Conservation (phyloP, 2,329 filamentous ascomycete genomes). For the Alternaria consortialis region DNA sequence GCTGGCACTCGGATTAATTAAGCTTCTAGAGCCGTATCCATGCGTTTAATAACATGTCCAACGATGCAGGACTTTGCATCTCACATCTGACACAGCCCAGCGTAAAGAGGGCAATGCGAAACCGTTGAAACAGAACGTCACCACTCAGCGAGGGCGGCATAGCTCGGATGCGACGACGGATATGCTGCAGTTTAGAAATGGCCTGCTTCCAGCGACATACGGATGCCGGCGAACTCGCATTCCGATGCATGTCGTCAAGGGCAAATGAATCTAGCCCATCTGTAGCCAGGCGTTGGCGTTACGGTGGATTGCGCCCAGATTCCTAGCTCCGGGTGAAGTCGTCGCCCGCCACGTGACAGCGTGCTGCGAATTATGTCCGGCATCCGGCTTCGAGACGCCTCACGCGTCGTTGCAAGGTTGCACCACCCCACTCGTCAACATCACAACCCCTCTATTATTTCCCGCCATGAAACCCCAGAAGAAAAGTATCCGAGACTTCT, state of each 20-base stretch:
- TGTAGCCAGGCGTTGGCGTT: background rate
- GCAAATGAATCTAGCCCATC: conserved; percentile 7
- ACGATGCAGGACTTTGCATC: background rate
- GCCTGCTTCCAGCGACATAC: conserved; percentile 3
- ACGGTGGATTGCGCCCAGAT: conserved; percentile 6
- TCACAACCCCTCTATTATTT: background rate
- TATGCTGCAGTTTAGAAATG: background rate
- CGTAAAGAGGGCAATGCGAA: conserved; percentile 13
- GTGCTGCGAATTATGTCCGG: conserved; percentile 11
- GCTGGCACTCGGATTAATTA: conserved; percentile 1
- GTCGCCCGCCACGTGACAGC: conserved; percentile 24
- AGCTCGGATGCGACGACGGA: conserved; percentile 2
- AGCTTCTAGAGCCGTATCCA: conserved; percentile 7
- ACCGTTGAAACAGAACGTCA: conserved; percentile 12
- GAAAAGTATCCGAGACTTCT: conserved; percentile 58
- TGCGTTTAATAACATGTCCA: conserved; percentile 4
- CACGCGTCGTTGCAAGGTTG: conserved; percentile 3
- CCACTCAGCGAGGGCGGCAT: conserved; percentile 5
- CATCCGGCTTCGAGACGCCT: background rate
- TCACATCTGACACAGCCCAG: conserved; percentile 5
- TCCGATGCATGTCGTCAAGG: conserved; percentile 29
- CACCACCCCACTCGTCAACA: conserved; percentile 8
- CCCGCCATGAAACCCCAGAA: conserved; percentile 30
- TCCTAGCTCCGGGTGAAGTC: background rate
- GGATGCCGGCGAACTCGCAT: conserved; percentile 29